A percentile compares a stretch with the other conserved stretches of the same genome.
These are phyloP conservation scores for Strobilomyces confusus DNA, from an alignment of 768 basidiomycete genomes.

Conservation along the genomic window DNA sequence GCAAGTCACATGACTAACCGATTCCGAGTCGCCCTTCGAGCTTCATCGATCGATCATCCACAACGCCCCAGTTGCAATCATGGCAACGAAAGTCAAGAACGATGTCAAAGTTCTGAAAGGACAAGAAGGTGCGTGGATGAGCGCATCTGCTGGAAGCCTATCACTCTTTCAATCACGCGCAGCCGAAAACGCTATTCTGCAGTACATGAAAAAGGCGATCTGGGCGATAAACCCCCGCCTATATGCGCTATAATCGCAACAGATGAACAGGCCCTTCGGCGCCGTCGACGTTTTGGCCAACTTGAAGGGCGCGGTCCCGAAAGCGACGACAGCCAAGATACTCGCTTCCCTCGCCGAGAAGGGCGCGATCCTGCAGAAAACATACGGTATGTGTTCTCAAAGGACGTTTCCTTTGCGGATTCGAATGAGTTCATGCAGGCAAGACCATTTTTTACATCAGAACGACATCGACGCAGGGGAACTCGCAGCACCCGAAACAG, in stretches of 20 bases:
- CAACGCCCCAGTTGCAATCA: conserved; percentile 1
- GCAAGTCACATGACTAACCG: no score
- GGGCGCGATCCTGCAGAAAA: conserved; percentile 76
- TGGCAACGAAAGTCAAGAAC: conserved; percentile 47
- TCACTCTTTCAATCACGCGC: background rate
- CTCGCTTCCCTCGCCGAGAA: conserved; percentile 77
- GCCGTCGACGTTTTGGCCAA: conserved; percentile 91
- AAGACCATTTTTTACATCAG: conserved; percentile 87
- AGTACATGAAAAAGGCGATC: conserved; percentile 71
- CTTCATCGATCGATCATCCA: no score
- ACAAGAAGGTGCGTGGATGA: conserved; percentile 52
- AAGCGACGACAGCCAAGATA: conserved; percentile 81
- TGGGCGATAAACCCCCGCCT: background rate
- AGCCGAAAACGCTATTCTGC: conserved; percentile 75
- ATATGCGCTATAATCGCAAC: conserved; percentile 5
- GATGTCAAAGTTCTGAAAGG: conserved; percentile 68
- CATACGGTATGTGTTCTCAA: conserved; percentile 66
- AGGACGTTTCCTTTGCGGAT: no score
- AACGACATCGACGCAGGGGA: conserved; percentile 60
- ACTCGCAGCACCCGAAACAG: conserved; percentile 55
- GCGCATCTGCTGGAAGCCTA: background rate
- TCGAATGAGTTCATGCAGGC: conserved; percentile 38
- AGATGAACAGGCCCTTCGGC: conserved; percentile 95
- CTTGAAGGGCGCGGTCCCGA: conserved; percentile 84
- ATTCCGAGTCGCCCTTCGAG: no score